These are phyloP conservation scores for Russula dissimulans DNA, from an alignment of 768 basidiomycete genomes.

Conservation along the genomic window DNA sequence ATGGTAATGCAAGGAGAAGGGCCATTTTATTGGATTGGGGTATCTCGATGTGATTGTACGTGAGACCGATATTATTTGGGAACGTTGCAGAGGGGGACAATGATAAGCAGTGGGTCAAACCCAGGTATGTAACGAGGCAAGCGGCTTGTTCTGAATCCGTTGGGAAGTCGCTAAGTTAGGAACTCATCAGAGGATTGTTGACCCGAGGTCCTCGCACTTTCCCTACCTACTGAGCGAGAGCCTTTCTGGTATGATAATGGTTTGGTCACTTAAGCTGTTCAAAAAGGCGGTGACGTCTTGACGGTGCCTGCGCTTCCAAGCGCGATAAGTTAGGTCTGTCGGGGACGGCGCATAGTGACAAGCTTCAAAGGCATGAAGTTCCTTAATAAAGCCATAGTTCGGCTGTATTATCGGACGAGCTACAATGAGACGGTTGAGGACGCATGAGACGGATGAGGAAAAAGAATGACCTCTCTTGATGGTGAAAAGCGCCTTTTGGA, in stretches of 20 bases:
- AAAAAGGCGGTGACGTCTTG: conserved; percentile 47
- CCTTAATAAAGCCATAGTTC: conserved; percentile 46
- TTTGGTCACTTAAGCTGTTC: conserved; percentile 42
- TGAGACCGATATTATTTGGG: conserved; percentile 26
- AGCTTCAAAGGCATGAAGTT: conserved; percentile 44
- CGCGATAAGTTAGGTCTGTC: conserved; percentile 36
- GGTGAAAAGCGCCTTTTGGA: conserved; percentile 11
- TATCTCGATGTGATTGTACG: conserved; percentile 37
- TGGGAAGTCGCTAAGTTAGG: conserved; percentile 43
- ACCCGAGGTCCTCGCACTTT: background rate
- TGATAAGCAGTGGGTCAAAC: conserved; percentile 45
- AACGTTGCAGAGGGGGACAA: conserved; percentile 43
- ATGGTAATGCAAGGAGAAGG: conserved; percentile 38
- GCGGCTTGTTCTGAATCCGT: conserved; percentile 41
- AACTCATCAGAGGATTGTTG: background rate
- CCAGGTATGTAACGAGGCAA: conserved; percentile 41
- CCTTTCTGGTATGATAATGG: conserved; percentile 39
- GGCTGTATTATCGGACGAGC: conserved; percentile 33
- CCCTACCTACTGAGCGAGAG: conserved; percentile 44
- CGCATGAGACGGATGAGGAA: conserved; percentile 11
- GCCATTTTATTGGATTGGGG: conserved; percentile 31
- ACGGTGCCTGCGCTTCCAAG: conserved; percentile 50
- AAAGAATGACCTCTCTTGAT: conserved; percentile 31
- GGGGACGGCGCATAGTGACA: conserved; percentile 40
- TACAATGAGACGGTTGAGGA: conserved; percentile 16